These are phyloP conservation scores for Diplogelasinospora grovesii DNA, from an alignment of 495 filamentous ascomycete genomes.

Conservation along the genomic window DNA sequence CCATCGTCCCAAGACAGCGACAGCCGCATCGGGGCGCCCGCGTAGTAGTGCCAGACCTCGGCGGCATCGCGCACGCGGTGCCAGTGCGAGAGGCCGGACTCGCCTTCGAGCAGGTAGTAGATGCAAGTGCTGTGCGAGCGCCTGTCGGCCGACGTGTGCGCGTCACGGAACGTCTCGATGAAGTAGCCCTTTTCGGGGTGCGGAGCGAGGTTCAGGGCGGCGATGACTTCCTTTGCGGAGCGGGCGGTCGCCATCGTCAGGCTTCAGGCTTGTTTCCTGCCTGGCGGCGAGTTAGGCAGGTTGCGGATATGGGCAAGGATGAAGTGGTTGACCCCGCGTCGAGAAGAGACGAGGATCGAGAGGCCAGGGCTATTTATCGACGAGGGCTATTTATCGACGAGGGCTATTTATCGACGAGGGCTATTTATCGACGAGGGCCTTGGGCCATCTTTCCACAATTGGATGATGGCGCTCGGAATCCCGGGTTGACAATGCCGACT, in stretches of 20 bases:
- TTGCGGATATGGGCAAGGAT: too few species aligned
- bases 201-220: slow-evolving; percentile 30
- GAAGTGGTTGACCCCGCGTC: too few species aligned
- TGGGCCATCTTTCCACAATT: too few species aligned
- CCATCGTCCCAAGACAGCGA: slow-evolving; percentile 34
- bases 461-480: too few species aligned
- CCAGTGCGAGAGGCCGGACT: slow-evolving; percentile 33
- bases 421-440: too few species aligned
- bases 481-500: too few species aligned
- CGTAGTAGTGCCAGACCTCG: slow-evolving; percentile 46
- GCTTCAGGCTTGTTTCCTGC: too few species aligned
- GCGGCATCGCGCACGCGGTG: slow-evolving; percentile 37
- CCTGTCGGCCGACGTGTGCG: slow-evolving; percentile 12
- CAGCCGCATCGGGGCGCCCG: slow-evolving; percentile 37
- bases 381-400: too few species aligned
- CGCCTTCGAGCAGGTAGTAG: slow-evolving; percentile 43
- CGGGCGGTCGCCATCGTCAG: slow-evolving; percentile 7
- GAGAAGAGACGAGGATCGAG: too few species aligned
- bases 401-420: too few species aligned
- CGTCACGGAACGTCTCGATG: slow-evolving; percentile 39
- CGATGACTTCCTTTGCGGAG: slow-evolving; percentile 33
- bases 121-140: slow-evolving; percentile 42
- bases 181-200: slow-evolving; percentile 43
- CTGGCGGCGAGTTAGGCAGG: too few species aligned
- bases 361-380: too few species aligned